Evolutionary conservation across 2,329 filamentous ascomycete species (phyloP), one percentile per base, ranked within the genome.

Genomic region (Xylaria sp.): DNA sequence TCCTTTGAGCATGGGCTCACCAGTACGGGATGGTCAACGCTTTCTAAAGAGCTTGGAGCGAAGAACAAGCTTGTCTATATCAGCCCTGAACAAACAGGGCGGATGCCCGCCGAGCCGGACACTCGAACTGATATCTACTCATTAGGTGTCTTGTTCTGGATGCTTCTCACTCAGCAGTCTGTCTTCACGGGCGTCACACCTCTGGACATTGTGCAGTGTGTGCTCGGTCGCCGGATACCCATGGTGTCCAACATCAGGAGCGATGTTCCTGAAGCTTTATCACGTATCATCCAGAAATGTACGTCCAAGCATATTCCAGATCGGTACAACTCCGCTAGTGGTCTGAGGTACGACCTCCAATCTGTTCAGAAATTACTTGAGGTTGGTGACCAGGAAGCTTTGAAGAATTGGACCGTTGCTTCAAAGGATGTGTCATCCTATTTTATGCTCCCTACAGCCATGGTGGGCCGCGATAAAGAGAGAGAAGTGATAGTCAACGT

Each of bases 111-210:
- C 3, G 94, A 98, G 79, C 95, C 95, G 1, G 95, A 98, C 80
- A 93, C 89, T 52, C 89, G 95, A 50, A 98, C 95, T 18, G 95
- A 98, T 80, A 97, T 98, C 39, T 98, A 98, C 82, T 94, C 93
- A 0, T 84, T 98, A 0, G 95, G 95, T 3, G 90, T 98, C 48
- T 81, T 98, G 1, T 95, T 98, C 79, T 98, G 94, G 91, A 93
- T 89, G 9, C 88, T 97, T 76, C 84, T 97, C 55, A 92, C 93
- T 1, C 93, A 94, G 34, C 88, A 91, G 74, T 88, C 92, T 2
- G 92, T 94, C 0, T 97, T 96, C 73, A 90, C 91, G 44, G 95
- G 93, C 10, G 87, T 89, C 13, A 91, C 90, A 0, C 93, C 94
- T 0, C 88, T 98, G 68, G 94, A 98, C 76, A 94, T 98, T 54